Percentiles rank a stretch among this genome's conserved stretches.
Evolutionary conservation across 306 rosid genomes (phyloP).

Genomic region (Ziziphus jujuba): DNA sequence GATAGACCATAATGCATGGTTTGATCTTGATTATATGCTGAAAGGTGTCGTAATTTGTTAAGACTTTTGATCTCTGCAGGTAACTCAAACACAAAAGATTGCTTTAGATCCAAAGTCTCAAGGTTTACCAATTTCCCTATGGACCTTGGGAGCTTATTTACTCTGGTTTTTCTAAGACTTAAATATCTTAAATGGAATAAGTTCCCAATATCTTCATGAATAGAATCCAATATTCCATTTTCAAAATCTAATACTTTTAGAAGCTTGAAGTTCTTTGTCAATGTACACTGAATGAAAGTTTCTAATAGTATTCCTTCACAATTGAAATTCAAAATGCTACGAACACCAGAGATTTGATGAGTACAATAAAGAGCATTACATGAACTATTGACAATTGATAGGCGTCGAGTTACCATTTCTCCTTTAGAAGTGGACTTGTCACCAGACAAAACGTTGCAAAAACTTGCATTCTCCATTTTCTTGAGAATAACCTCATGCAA

Average conservation of each 20-base stretch:
- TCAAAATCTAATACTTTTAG: neutral
- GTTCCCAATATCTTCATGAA: neutral
- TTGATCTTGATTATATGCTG: neutral
- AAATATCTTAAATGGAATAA: too few relatives aligned
- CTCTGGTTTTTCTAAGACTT: neutral
- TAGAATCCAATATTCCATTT: neutral
- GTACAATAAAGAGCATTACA: neutral
- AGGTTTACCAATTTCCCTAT: conserved; percentile 11
- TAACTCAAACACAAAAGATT: conserved; percentile 1
- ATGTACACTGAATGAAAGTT: neutral
- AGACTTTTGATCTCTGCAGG: conserved; percentile 9
- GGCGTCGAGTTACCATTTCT: neutral
- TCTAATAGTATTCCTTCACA: neutral
- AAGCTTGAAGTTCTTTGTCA: neutral
- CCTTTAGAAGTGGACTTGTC: too few relatives aligned
- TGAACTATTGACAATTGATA: neutral
- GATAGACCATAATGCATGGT: neutral
- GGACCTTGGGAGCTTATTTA: neutral
- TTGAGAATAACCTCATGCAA: neutral
- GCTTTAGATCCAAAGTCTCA: conserved; percentile 21
- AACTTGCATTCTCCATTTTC: neutral
- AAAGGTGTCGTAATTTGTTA: neutral
- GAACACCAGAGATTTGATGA: neutral
- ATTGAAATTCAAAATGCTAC: neutral
- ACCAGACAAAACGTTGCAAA: neutral